Base-by-base conservation (phyloP, 176 grass and related monocot genomes). In the Oryza meyeriana region DNA sequence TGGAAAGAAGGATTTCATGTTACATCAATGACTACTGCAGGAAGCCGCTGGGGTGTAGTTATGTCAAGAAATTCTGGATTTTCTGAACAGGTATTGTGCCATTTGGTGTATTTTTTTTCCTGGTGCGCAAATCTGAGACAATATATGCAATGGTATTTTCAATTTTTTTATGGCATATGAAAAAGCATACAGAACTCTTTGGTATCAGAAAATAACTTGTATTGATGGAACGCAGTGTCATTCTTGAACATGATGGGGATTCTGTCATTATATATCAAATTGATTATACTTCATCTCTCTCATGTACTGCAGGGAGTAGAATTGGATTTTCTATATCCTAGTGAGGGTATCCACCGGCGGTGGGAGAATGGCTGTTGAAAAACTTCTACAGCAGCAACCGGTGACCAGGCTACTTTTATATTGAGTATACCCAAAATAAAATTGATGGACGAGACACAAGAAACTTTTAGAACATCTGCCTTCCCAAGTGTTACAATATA, bases 1-100 rank as follows among this genome's bases (percentile, higher is more conserved):
- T 98, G 95, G 95, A 98, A 98, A 86, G 95, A 98, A 94, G 95
- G 95, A 40, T 98, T 98, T 77, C 95, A 94, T 90, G 95, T 98
- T 87, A 98, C 95, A 85, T 98, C 92, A 61, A 98, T 98, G 95
- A 94, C 95, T 70, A 94, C 95, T 76, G 95, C 95, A 75, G 95
- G 92, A 62, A 98, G 86, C 40, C 95, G 95, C 57, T 98, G 95
- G 95, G 95, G 95, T 25, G 90, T 98, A 34, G 95, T 98, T 66
- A 98, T 94, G 95, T 98, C 95, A 79, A 90, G 95, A 83, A 98
- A 94, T 72, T 94, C 92, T 72, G 95, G 92, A 63, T 98, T 81
- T 81, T 91, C 90, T 91, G 90, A 94, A 76, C 95, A 98, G 92
- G 95, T 98, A 89, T 75, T 64, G 61, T 67, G 6, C 7, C n/a